Evolutionary conservation across 2,329 filamentous ascomycete species (phyloP).

Genomic region (Fusarium tuaranense): DNA sequence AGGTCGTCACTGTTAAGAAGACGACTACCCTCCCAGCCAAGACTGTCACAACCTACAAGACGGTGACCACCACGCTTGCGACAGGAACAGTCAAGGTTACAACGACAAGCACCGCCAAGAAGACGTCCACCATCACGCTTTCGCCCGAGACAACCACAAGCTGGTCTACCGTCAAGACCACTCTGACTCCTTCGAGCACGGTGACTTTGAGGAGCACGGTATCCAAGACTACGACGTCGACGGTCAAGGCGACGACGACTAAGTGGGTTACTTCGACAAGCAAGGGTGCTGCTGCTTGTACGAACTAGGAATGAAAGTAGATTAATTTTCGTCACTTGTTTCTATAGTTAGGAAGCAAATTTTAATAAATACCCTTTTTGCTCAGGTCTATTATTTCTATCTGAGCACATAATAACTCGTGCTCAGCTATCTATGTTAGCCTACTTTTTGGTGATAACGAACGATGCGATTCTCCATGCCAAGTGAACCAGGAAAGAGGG

Average conservation of each 20-base stretch:
- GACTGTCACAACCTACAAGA: slow-evolving; percentile 33
- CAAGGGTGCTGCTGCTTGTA: slow-evolving; percentile 33
- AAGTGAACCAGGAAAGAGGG: no score
- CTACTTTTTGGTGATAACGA: no score
- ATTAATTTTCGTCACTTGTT: background rate
- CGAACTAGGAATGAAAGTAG: background rate
- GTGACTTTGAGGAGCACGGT: slow-evolving; percentile 28
- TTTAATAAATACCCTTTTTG: background rate
- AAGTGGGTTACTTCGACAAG: slow-evolving; percentile 29
- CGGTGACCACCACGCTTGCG: slow-evolving; percentile 13
- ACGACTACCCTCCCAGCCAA: slow-evolving; percentile 34
- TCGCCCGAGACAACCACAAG: slow-evolving; percentile 15
- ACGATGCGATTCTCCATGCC: no score
- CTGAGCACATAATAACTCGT: background rate
- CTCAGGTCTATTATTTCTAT: background rate
- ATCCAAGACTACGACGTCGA: slow-evolving; percentile 28
- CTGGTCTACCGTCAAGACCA: slow-evolving; percentile 42
- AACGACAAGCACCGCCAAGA: slow-evolving; percentile 23
- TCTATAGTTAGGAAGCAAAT: background rate
- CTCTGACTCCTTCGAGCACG: slow-evolving; percentile 35
- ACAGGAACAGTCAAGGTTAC: slow-evolving; percentile 28
- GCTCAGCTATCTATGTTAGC: no score
- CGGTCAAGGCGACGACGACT: slow-evolving; percentile 26
- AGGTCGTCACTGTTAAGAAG: slow-evolving; percentile 25
- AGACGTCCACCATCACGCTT: slow-evolving; percentile 19